A percentile compares a stretch with the other conserved stretches of the same genome.
These are phyloP conservation scores for Cordyceps tenuipes DNA, from an alignment of 2,329 filamentous ascomycete species.

Conservation along the genomic window DNA sequence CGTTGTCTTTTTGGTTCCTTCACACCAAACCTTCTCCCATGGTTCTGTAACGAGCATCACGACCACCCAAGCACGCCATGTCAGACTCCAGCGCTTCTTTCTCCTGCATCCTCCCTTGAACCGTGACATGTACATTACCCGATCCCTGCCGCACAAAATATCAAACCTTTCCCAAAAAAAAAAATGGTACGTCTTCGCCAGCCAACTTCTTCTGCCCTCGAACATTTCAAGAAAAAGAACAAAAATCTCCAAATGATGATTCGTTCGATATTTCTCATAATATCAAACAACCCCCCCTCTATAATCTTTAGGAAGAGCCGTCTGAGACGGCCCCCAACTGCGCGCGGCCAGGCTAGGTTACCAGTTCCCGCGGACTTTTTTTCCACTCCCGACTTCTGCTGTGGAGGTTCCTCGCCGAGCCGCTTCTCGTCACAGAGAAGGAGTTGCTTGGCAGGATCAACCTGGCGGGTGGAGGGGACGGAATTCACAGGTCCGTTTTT, in stretches of 20 bases:
- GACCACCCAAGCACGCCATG: too few species aligned
- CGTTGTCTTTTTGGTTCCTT: neutral
- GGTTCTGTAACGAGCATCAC: too few species aligned
- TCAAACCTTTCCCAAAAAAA: neutral
- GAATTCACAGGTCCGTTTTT: neutral
- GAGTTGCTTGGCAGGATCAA: neutral
- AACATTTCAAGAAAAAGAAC: neutral
- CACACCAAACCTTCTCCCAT: too few species aligned
- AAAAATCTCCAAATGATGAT: conserved; percentile 31
- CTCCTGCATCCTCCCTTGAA: neutral
- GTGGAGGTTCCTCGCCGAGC: neutral
- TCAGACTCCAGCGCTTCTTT: too few species aligned
- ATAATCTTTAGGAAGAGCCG: conserved; percentile 37
- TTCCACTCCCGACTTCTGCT: neutral
- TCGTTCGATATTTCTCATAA: conserved; percentile 19
- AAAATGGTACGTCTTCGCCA: conserved; percentile 12
- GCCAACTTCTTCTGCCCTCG: neutral
- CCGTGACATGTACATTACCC: neutral
- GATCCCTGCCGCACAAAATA: neutral
- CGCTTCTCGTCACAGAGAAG: conserved; percentile 11
- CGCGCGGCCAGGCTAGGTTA: conserved; percentile 7
- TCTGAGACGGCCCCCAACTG: conserved; percentile 29
- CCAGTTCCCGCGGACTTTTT: conserved; percentile 9
- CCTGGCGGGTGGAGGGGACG: too few species aligned
- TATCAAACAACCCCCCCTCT: conserved; percentile 26